Evolutionary conservation across 1,139 yeast species (phyloP), one percentile per base, ranked within the genome.

Genomic region (Scheffersomyces insectosa): DNA sequence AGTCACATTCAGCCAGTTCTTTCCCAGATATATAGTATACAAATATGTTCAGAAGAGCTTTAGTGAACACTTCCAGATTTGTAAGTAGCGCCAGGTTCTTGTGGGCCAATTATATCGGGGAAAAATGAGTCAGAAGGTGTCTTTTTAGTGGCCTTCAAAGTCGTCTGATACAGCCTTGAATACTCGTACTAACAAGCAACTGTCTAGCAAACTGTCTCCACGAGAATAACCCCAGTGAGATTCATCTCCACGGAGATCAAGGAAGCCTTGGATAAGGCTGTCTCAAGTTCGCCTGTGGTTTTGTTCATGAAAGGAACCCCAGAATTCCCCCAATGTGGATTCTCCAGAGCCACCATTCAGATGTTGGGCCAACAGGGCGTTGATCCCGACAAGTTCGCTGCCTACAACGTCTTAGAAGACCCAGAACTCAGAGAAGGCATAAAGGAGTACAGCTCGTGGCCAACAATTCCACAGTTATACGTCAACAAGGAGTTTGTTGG

Each of bases 271-370:
- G 90, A 86, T 55, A 77, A 79, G 44, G 98, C 98, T 1, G 85
- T 93, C 27, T 72, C 69, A 4, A 83, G 96, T 12, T 95, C 97
- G 1, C 96, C 96, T 13, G 98, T 93, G 11, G 99, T 95, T 9
- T 75, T 95, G 29, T 91, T 91, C 71, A 88, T 88, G 96, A 88
- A 88, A 62, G 96, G 96, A 9, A 95, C 99, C 1, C 99, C 99
- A 1, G 97, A 91, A 59, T 89, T 88, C 46, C 99, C 99, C 28
- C 96, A 90, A 59, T 95, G 99, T 74, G 99, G 99, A 1, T 95
- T 95, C 61, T 90, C 97, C 5, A 81, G 97, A 60, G 96, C 96
- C 41, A 88, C 97, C 13, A 91, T 95, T 54, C 95, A 89, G 62
- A 80, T 90, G 39, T 77, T 95, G 50, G 98, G 99, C 14, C 95